phyloP scores from a whole-genome alignment of 495 filamentous ascomycete genomes.

The Parathielavia hyrcaniae region DNA sequence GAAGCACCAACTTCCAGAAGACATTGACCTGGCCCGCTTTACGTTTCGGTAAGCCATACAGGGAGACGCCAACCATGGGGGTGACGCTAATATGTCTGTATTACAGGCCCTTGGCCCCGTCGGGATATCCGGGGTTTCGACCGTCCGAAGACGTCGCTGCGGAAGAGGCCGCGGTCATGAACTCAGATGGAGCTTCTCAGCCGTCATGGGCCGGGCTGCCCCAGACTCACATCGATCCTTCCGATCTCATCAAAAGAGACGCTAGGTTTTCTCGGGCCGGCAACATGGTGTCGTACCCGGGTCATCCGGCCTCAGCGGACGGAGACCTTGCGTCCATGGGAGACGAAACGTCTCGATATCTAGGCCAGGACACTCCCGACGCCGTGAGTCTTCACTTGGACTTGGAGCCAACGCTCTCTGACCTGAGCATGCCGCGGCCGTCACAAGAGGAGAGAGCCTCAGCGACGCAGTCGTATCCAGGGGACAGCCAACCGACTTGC shows the following conservation, averaged over 20 bases:
- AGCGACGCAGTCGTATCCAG: neutral
- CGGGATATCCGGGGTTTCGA: neutral
- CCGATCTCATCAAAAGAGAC: neutral
- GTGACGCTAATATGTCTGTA: neutral
- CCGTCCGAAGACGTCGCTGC: neutral
- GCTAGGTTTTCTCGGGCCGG: neutral
- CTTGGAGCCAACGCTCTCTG: conserved; percentile 10
- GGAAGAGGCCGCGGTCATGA: neutral
- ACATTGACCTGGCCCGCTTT: conserved; percentile 48
- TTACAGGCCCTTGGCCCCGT: neutral
- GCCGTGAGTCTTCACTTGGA: neutral
- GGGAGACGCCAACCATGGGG: neutral
- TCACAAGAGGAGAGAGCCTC: neutral
- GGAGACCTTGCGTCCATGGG: neutral
- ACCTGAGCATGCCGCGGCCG: neutral
- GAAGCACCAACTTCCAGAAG: conserved; percentile 55
- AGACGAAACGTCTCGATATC: neutral
- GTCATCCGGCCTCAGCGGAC: conserved; percentile 6
- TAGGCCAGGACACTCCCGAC: neutral
- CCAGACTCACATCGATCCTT: neutral
- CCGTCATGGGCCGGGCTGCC: conserved; percentile 12
- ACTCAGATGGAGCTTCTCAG: neutral
- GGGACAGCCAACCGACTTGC: neutral
- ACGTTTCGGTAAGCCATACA: conserved; percentile 45
- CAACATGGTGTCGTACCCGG: neutral